These are phyloP conservation scores for Teunomyces cretensis DNA, from an alignment of 805 yeast species.

Conservation along the genomic window DNA sequence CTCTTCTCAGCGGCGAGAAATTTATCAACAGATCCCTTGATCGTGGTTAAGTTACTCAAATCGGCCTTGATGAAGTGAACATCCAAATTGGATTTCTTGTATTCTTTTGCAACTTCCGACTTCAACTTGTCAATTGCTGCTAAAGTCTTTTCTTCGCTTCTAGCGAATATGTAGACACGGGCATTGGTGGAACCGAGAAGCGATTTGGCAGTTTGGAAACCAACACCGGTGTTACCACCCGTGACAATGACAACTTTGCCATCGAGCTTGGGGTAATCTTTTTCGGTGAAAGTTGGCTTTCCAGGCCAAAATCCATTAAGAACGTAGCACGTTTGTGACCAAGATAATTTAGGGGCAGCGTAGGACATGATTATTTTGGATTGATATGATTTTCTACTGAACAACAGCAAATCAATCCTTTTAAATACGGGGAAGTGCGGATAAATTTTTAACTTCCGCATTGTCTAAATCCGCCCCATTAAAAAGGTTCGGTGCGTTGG, in stretches of 20 bases:
- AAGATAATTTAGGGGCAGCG: background rate
- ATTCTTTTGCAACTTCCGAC: conserved; percentile 18
- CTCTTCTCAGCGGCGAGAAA: conserved; percentile 8
- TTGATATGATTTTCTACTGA: background rate
- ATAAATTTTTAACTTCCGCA: background rate
- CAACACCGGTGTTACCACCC: conserved; percentile 40
- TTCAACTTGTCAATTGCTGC: conserved; percentile 24
- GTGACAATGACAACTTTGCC: conserved; percentile 39
- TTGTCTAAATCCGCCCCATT: background rate
- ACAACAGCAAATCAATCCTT: background rate
- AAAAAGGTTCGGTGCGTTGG: no score
- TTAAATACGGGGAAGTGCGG: background rate
- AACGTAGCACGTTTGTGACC: conserved; percentile 3
- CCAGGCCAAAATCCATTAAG: conserved; percentile 7
- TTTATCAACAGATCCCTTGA: conserved; percentile 26
- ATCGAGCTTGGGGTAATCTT: conserved; percentile 33
- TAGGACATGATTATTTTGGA: background rate
- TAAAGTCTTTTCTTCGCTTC: conserved; percentile 33
- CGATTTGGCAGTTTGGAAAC: conserved; percentile 25
- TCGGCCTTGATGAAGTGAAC: conserved; percentile 9
- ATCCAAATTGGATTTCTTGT: conserved; percentile 8
- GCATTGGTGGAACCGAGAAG: conserved; percentile 28
- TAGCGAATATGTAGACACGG: conserved; percentile 35
- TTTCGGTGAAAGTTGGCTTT: conserved; percentile 23
- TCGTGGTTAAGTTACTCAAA: conserved; percentile 10